phyloP scores from a whole-genome alignment of 2,329 filamentous ascomycete genomes.

The Neurospora sp. region DNA sequence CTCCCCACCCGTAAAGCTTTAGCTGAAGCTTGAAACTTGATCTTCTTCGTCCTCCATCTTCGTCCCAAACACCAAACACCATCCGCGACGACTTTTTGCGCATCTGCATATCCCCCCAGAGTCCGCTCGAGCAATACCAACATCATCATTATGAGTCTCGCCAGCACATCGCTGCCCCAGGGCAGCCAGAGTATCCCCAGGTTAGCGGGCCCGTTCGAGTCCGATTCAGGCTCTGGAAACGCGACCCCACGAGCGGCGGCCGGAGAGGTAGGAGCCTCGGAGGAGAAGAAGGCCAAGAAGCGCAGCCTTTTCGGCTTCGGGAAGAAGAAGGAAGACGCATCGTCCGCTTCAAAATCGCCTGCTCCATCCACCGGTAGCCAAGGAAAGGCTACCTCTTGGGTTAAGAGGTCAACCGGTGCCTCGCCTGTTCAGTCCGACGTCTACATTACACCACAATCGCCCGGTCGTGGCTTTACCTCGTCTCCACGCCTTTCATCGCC shows the following conservation, averaged over 20 bases:
- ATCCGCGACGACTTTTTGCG: neutral
- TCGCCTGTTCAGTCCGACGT: constrained; percentile 26
- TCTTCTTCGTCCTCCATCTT: neutral
- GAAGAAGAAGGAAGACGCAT: constrained; percentile 45
- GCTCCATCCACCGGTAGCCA: constrained; percentile 6
- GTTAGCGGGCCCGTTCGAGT: constrained; percentile 18
- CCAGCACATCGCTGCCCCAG: constrained; percentile 16
- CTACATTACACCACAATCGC: constrained; percentile 49
- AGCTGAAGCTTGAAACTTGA: neutral
- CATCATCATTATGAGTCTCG: constrained; percentile 20
- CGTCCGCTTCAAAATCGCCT: constrained; percentile 19
- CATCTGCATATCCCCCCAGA: neutral
- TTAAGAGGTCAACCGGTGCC: constrained; percentile 20
- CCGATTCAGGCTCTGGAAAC: constrained; percentile 17
- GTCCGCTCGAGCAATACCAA: neutral
- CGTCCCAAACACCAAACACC: neutral
- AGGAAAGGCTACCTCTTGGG: constrained; percentile 24
- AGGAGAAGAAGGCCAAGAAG: constrained; percentile 37
- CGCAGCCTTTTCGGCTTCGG: constrained; percentile 51
- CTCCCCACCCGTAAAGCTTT: neutral
- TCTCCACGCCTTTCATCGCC: constrained; percentile 73
- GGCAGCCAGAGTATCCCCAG: constrained; percentile 22
- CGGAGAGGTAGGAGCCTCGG: constrained; percentile 9
- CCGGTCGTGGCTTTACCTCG: constrained; percentile 54
- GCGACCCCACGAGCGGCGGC: constrained; percentile 24